phyloP scores from a whole-genome alignment of 495 filamentous ascomycete genomes.

The Hypomontagnella monticulosa region DNA sequence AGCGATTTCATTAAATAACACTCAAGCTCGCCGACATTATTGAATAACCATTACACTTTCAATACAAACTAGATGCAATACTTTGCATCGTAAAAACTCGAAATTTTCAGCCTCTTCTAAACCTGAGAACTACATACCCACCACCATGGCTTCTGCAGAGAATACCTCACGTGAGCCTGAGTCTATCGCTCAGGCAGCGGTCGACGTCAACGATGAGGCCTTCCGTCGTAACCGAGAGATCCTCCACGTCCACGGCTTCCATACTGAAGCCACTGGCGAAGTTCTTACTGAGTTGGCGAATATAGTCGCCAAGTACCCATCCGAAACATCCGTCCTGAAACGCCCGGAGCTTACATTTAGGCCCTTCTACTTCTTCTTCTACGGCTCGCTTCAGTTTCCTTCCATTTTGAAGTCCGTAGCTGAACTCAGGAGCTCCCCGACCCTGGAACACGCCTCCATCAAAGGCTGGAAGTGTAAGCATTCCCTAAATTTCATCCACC shows the following conservation, averaged over 20 bases:
- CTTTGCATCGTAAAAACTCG: not conserved
- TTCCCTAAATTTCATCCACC: not conserved
- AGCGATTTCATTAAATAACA: no score
- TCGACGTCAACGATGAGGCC: not conserved
- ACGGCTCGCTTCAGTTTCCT: constrained; percentile 36
- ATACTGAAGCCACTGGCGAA: not conserved
- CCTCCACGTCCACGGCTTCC: constrained; percentile 14
- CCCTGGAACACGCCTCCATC: constrained; percentile 16
- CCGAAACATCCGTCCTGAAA: not conserved
- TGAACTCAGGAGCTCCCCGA: not conserved
- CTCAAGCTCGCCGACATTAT: no score
- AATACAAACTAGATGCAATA: not conserved
- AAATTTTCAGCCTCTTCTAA: not conserved
- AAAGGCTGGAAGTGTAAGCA: constrained; percentile 28
- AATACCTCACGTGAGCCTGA: not conserved
- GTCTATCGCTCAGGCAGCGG: not conserved
- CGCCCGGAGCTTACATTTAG: constrained; percentile 19
- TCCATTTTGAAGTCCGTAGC: not conserved
- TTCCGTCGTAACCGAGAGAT: not conserved
- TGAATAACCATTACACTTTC: not conserved
- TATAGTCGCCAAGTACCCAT: not conserved
- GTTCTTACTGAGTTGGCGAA: not conserved
- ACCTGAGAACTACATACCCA: not conserved
- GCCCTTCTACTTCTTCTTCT: constrained; percentile 47
- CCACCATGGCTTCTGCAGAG: not conserved